A percentile compares a stretch with the other conserved stretches of the same genome.
phyloP scores from a whole-genome alignment of 805 yeast species.

The Ogataea pini region DNA sequence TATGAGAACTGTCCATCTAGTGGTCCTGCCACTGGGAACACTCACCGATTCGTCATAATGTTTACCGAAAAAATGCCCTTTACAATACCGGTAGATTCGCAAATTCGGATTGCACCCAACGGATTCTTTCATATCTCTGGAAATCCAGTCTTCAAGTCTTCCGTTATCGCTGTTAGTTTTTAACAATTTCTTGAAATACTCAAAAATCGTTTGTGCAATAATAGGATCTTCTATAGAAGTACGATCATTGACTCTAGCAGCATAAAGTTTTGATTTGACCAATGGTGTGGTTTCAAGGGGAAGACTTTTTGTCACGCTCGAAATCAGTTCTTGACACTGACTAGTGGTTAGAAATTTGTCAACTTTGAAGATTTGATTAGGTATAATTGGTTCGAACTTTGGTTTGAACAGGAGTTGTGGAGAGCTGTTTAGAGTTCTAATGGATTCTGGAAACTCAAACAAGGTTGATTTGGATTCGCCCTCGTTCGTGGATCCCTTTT shows the following conservation, averaged over 20 bases:
- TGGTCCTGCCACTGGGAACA: slow-evolving; percentile 38
- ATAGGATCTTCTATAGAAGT: slow-evolving; percentile 40
- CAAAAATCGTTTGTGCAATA: slow-evolving; percentile 45
- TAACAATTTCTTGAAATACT: slow-evolving; percentile 37
- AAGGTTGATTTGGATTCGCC: no score
- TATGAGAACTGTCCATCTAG: slow-evolving; percentile 61
- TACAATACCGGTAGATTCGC: slow-evolving; percentile 53
- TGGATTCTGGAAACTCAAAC: slow-evolving; percentile 12
- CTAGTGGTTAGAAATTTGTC: slow-evolving; percentile 40
- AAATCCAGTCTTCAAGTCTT: slow-evolving; percentile 32
- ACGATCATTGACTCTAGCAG: slow-evolving; percentile 59
- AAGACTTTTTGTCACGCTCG: slow-evolving; percentile 25
- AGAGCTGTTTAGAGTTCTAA: background rate
- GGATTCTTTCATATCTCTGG: slow-evolving; percentile 39
- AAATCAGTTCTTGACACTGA: slow-evolving; percentile 43
- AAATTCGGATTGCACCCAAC: slow-evolving; percentile 56
- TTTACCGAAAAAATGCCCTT: slow-evolving; percentile 59
- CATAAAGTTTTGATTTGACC: slow-evolving; percentile 51
- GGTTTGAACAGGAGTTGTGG: slow-evolving; percentile 11
- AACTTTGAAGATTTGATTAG: slow-evolving; percentile 43
- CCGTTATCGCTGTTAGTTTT: slow-evolving; percentile 32
- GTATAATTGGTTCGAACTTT: slow-evolving; percentile 19
- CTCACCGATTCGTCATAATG: slow-evolving; percentile 62
- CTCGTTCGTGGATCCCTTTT: background rate
- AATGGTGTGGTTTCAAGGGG: slow-evolving; percentile 49